Base-by-base conservation (phyloP, 345 rosid genomes). In the Microcos paniculata region DNA sequence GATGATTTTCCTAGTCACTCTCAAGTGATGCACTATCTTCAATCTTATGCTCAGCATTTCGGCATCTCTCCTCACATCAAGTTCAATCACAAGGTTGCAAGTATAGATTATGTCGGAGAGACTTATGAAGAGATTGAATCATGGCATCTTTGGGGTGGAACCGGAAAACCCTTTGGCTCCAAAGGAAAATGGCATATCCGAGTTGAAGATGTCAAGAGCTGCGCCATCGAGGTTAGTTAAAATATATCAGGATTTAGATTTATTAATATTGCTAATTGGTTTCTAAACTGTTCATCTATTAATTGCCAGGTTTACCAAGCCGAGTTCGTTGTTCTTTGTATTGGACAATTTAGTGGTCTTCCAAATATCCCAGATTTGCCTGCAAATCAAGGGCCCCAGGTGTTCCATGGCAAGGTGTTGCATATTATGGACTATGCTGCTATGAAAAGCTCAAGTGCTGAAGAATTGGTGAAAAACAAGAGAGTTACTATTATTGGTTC, bases 81-180 rank as follows among this genome's bases (percentile, higher is more conserved):
- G 69, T 82, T 82, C 70, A 80, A 78, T 33, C 65, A 82, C 71
- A 78, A 24, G 46, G 89, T 82, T 14, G 4, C 62, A 6, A 70
- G 63, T 0, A 77, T 86, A 18, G 80, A 80, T 23, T 82, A 75
- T 77, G 77, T 77, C 1, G 89, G 89, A 23, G 79, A 69, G 71
- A 21, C 71, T 16, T 8, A 19, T 5, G 70, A 79, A 75, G 84
- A 86, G 82, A 70, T 70, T 55, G 71, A 45, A 7, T 67, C 71
- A 1, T 67, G 89, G 89, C 46, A 62, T 55, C 49, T 69, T 1
- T 84, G 87, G 87, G 80, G 86, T 14, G 83, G 87, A 28, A 79
- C 40, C 1, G 85, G 90, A 10, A 63, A 57, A 67, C 79, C 85
- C 21, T 87, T 84, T 42, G 76, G 83, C 62, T 74, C 82, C 13